These are phyloP conservation scores for Funneliformis mosseae DNA, from an alignment of 192 early-diverging fungal genomes.

Conservation along the genomic window DNA sequence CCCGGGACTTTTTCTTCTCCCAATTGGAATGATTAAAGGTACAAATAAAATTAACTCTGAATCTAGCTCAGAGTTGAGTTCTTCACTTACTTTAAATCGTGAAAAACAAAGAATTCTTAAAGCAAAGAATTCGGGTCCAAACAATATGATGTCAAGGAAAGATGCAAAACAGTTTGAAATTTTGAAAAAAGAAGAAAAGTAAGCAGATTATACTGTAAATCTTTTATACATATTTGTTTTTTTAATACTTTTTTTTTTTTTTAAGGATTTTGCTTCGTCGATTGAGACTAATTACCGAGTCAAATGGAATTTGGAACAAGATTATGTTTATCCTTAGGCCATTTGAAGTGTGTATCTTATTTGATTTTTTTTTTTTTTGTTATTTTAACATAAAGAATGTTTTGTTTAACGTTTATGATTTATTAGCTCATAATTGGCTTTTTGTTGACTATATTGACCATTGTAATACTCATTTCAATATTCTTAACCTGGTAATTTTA, in stretches of 20 bases:
- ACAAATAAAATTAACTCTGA: not conserved
- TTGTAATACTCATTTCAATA: conserved; percentile 1
- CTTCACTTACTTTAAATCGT: not conserved
- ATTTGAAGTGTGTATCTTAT: conserved; percentile 5
- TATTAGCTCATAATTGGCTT: not conserved
- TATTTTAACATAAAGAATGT: not conserved
- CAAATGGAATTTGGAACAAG: not conserved
- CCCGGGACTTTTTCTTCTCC: conserved; percentile 8
- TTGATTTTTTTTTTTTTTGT: no score
- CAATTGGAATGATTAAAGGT: not conserved
- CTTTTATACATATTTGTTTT: no score
- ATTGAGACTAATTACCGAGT: not conserved
- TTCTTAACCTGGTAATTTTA: conserved; percentile 27
- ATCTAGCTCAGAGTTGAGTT: not conserved
- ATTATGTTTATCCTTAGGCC: conserved; percentile 5
- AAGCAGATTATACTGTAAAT: no score
- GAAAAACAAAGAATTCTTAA: conserved; percentile 19
- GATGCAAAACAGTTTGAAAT: not conserved
- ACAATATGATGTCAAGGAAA: not conserved
- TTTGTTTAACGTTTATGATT: not conserved
- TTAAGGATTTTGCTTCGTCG: not conserved
- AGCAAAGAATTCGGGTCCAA: not conserved
- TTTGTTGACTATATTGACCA: not conserved
- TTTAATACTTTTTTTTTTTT: not conserved
- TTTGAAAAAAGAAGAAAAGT: conserved; percentile 4